Percentiles rank a stretch among this genome's conserved stretches.
These are phyloP conservation scores for Phytomonas serpens DNA, from an alignment of 208 protist genomes.

Conservation along the genomic window DNA sequence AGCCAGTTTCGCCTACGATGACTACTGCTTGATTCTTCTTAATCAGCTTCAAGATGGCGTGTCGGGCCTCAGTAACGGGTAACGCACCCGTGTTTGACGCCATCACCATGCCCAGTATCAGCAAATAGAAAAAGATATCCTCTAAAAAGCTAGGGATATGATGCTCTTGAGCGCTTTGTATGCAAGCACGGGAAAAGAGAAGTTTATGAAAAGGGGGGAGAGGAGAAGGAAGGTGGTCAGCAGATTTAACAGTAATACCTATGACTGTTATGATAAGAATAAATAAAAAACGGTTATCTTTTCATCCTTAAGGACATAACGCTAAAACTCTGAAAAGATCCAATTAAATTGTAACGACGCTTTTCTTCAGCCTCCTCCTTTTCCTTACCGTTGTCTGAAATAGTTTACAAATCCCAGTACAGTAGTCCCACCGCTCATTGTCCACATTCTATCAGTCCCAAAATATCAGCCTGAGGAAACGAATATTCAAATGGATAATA, in stretches of 20 bases:
- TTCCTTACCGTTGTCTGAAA: not conserved
- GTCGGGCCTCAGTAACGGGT: constrained; percentile 67
- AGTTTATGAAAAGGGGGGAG: not conserved
- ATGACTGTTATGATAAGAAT: not conserved
- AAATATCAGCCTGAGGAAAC: not conserved
- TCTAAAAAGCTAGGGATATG: not conserved
- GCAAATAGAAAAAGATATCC: not conserved
- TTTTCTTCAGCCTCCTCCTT: not conserved
- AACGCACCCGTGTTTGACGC: constrained; percentile 18
- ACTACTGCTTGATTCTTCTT: constrained; percentile 76
- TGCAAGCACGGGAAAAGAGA: not conserved
- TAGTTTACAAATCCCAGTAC: not conserved
- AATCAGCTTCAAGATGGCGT: constrained; percentile 75
- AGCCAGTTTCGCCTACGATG: constrained; percentile 92
- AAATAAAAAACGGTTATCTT: not conserved
- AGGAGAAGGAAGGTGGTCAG: not conserved
- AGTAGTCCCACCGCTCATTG: not conserved
- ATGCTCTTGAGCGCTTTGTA: not conserved
- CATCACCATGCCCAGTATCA: not conserved
- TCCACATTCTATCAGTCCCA: not conserved
- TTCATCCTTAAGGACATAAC: not conserved
- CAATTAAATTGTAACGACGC: not conserved
- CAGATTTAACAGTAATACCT: not conserved
- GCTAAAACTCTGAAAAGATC: not conserved
- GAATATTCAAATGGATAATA: not conserved